Conservation (phyloP, 345 rosid species). For the Bruguiera sexangula region DNA sequence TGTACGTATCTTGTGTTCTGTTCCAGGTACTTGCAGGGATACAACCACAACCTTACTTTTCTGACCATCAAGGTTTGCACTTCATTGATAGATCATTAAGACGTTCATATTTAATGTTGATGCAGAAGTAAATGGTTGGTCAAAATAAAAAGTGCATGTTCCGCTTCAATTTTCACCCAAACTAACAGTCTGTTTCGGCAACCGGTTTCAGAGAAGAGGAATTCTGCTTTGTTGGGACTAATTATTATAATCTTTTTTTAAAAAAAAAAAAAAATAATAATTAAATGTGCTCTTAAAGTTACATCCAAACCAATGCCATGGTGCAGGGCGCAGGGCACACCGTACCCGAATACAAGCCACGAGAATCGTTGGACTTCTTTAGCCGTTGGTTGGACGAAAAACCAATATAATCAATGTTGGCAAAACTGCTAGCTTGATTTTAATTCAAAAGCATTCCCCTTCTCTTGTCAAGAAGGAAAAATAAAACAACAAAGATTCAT, state of each 20-base stretch:
- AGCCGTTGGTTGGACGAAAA: constrained; percentile 40
- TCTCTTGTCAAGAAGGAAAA: no score
- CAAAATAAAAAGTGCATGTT: not conserved
- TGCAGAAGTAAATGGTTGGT: not conserved
- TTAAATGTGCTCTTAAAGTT: no score
- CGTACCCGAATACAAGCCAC: constrained; percentile 59
- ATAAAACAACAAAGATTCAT: no score
- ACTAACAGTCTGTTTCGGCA: no score
- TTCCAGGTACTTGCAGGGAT: constrained; percentile 49
- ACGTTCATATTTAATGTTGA: not conserved
- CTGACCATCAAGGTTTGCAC: constrained; percentile 51
- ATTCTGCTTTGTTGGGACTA: no score
- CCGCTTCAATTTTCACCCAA: no score
- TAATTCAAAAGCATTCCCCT: no score
- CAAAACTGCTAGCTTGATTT: no score
- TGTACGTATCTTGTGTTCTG: not conserved
- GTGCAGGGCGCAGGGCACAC: constrained; percentile 67
- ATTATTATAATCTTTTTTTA: no score
- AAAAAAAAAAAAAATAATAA: no score
- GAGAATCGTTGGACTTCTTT: constrained; percentile 42
- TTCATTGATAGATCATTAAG: not conserved
- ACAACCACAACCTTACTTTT: constrained; percentile 47
- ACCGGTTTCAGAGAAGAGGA: no score
- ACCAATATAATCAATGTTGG: constrained; percentile 17
- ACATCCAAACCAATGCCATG: not conserved